Evolutionary conservation across 495 filamentous ascomycete species (phyloP), one percentile per base, ranked within the genome.

Genomic region (Daldinia vernicosa): DNA sequence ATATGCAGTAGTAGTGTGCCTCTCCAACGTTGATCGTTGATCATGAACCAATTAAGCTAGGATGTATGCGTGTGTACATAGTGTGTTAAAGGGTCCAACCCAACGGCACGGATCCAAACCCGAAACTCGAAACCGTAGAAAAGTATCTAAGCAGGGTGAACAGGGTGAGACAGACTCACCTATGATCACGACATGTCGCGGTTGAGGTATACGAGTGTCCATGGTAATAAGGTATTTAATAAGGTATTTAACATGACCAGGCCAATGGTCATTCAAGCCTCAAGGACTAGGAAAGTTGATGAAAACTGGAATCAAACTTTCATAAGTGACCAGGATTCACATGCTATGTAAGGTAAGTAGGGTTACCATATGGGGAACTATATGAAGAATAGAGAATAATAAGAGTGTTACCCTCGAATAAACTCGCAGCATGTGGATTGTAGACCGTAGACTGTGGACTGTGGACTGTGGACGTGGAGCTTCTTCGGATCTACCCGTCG

Each of bases 111-210:
- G 62, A 40, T 60, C 11, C 50, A 28, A 52, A 26, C 11, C 26
- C 24, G 50, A 53, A 53, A 28, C 24, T 28, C 24, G 50, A 53
- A 53, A 28, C 24, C n/a, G 14, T n/a, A 28, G 50, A 11, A 30
- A 14, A 53, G 11, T 30, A 53, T 28, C 4, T 12, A 6, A 35
- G 28, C 3, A 4, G 26, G 5, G 7, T 27, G 12, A 24, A 14
- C 9, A 53, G 55, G 32, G 61, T 50, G 24, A 57, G 45, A 60
- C 17, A 61, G n/a, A 68, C 86, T 72, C 82, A 91, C 90, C 90
- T 71, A 91, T 77, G 63, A 93, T 89, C 62, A 92, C 85, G 66
- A 93, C 92, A 59, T 92, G 86, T 72, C 88, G 84, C 68, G 75
- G 75, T 75, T 72, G 68, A 66, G 74, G 75, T 39, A 76, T 76